phyloP scores from a whole-genome alignment of 306 rosid genomes.

The Begonia fuchsioides region DNA sequence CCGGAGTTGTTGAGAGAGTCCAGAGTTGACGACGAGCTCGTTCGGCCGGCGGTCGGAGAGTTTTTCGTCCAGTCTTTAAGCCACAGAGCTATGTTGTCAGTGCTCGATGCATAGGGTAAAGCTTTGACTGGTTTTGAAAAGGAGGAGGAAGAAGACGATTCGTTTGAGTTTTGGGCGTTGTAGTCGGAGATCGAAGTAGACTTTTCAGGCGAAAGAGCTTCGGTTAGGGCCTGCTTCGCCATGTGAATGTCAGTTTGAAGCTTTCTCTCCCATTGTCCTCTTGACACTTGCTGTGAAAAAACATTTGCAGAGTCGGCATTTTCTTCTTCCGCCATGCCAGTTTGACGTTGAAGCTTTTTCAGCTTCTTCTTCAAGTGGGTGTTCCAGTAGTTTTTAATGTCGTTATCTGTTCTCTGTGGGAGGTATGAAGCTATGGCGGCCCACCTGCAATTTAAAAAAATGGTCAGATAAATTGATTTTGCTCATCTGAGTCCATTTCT shows the following conservation, averaged over 20 bases:
- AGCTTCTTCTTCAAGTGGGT: constrained; percentile 82
- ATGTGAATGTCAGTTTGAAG: constrained; percentile 74
- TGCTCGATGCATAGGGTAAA: constrained; percentile 7
- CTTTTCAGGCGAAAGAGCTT: constrained; percentile 61
- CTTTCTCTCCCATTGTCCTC: constrained; percentile 97
- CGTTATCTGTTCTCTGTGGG: constrained; percentile 93
- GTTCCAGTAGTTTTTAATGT: constrained; percentile 92
- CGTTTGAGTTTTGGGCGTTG: constrained; percentile 9
- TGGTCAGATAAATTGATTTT: no score
- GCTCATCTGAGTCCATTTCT: no score
- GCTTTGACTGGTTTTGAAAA: neutral
- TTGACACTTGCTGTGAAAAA: constrained; percentile 12
- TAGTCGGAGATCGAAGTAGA: constrained; percentile 8
- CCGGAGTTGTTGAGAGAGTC: neutral
- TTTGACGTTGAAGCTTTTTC: constrained; percentile 22
- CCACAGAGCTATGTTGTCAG: constrained; percentile 10
- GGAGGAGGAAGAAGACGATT: neutral
- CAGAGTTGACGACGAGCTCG: neutral
- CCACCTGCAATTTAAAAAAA: constrained; percentile 46
- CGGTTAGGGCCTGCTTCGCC: constrained; percentile 70
- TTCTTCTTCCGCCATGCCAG: constrained; percentile 13
- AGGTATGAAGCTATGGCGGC: constrained; percentile 98
- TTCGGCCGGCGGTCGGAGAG: neutral
- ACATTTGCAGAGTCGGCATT: neutral
- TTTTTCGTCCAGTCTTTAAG: constrained; percentile 8